Conservation (phyloP, 2,329 filamentous ascomycete genomes). For the Scedosporium minutisporum region DNA sequence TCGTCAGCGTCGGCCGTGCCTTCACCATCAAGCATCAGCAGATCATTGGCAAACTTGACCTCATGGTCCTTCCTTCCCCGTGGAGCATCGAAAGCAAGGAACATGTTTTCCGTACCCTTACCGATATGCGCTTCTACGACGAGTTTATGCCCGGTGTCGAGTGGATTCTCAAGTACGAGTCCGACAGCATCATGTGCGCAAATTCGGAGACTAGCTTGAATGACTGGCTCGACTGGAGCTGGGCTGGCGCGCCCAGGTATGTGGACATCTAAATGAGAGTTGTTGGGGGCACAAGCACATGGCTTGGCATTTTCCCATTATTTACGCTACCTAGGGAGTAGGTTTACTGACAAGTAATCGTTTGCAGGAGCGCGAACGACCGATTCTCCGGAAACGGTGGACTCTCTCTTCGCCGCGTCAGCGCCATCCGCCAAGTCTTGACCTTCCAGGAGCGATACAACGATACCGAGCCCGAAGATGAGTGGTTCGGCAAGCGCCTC, state of each 20-base stretch:
- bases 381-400: conserved; percentile 43
- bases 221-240: conserved; percentile 44
- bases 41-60: conserved; percentile 39
- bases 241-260: conserved; percentile 42
- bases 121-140: conserved; percentile 42
- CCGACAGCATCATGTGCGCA: conserved; percentile 46
- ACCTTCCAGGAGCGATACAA: conserved; percentile 39
- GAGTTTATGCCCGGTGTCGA: conserved; percentile 39
- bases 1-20: conserved; percentile 32
- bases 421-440: conserved; percentile 37
- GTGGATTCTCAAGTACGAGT: conserved; percentile 45
- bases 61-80: conserved; percentile 37
- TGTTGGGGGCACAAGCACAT: background rate
- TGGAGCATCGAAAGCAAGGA: conserved; percentile 39
- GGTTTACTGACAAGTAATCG: no score
- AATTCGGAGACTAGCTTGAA: conserved; percentile 42
- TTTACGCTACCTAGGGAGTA: background rate
- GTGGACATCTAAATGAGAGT: conserved; percentile 6
- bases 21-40: conserved; percentile 39
- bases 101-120: conserved; percentile 36
- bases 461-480: conserved; percentile 41
- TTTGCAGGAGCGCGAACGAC: conserved; percentile 26
- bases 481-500: conserved; percentile 44
- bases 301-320: no score
- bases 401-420: conserved; percentile 42